phyloP scores from a whole-genome alignment of 805 yeast species.

The Metschnikowia proteae region DNA sequence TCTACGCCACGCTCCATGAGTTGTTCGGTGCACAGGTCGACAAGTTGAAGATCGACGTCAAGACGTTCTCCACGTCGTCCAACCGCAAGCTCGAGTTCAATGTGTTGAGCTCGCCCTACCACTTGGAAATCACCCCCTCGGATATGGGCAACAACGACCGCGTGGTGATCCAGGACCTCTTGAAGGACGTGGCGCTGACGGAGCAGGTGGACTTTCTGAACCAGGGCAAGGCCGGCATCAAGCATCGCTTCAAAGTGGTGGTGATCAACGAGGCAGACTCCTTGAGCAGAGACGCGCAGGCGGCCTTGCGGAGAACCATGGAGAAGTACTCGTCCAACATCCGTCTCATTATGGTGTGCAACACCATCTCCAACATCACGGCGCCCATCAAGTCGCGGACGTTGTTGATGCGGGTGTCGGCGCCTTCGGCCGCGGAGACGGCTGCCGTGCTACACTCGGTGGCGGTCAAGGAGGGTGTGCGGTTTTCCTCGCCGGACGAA shows the following conservation, averaged over 20 bases:
- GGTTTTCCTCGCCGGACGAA: conserved; percentile 39
- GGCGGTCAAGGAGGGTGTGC: conserved; percentile 51
- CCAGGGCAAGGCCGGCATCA: conserved; percentile 35
- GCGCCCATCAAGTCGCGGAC: conserved; percentile 95
- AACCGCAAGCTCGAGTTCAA: conserved; percentile 84
- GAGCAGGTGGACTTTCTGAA: conserved; percentile 83
- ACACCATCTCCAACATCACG: conserved; percentile 86
- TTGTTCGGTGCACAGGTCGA: conserved; percentile 82
- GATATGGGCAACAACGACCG: conserved; percentile 97
- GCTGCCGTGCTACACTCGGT: conserved; percentile 51
- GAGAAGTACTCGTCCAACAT: conserved; percentile 88
- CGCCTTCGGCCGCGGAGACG: conserved; percentile 68
- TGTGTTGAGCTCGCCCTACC: conserved; percentile 87
- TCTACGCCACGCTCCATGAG: conserved; percentile 71
- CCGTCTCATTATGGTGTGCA: conserved; percentile 79
- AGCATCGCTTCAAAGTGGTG: conserved; percentile 69
- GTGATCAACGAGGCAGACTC: conserved; percentile 90
- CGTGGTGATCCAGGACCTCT: conserved; percentile 87
- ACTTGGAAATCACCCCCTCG: conserved; percentile 91
- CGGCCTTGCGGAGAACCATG: conserved; percentile 94
- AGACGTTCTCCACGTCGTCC: conserved; percentile 71
- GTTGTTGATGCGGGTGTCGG: conserved; percentile 77
- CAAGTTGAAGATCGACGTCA: conserved; percentile 79
- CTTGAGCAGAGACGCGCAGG: conserved; percentile 88
- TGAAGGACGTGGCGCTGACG: conserved; percentile 92